phyloP scores from a whole-genome alignment of 176 grass and related monocot species.

The Pharus latifolius region DNA sequence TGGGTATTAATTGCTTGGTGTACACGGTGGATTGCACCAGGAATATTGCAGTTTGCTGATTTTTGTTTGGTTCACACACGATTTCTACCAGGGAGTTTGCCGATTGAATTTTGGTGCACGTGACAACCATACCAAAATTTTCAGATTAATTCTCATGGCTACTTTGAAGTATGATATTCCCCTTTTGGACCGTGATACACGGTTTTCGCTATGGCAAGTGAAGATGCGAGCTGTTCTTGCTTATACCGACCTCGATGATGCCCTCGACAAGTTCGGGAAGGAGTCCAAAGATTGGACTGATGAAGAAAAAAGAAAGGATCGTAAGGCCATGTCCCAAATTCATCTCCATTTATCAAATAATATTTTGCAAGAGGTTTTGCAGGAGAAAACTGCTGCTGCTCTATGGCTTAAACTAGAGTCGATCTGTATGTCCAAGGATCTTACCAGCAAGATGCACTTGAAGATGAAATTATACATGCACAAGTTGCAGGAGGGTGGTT shows the following conservation, averaged over 20 bases:
- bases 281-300: not conserved
- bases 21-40: too few relatives aligned
- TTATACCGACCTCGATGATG: not conserved
- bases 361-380: too few relatives aligned
- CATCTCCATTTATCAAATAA: too few relatives aligned
- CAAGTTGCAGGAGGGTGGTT: not conserved
- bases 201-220: conserved; percentile 2
- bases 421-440: not conserved
- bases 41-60: too few relatives aligned
- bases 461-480: not conserved
- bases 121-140: too few relatives aligned
- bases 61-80: too few relatives aligned
- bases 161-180: not conserved
- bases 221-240: too few relatives aligned
- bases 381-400: too few relatives aligned
- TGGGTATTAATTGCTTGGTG: too few relatives aligned
- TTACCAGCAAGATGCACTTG: not conserved
- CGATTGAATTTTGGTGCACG: too few relatives aligned
- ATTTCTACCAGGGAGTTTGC: too few relatives aligned
- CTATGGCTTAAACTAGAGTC: not conserved
- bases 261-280: not conserved
- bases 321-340: not conserved
- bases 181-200: not conserved
- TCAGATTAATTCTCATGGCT: too few relatives aligned
- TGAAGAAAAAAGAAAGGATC: not conserved